Evolutionary conservation across 2,329 filamentous ascomycete genomes (phyloP), one percentile per base, ranked within the genome.

Genomic region (Mycogone perniciosa): DNA sequence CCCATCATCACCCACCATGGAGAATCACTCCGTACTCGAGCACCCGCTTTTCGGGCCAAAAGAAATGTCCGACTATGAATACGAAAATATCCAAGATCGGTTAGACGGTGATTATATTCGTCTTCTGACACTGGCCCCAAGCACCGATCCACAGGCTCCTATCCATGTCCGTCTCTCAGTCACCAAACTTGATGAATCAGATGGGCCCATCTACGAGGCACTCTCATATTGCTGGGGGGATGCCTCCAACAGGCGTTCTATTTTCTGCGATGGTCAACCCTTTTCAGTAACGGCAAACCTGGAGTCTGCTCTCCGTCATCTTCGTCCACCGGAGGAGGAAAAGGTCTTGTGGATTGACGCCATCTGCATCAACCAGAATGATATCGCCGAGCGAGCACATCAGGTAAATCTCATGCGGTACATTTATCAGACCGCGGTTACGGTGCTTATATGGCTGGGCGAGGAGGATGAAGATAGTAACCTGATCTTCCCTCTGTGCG

Each of bases 21-120:
- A 20, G 20, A 20, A 20, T 20, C 3, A 20, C 20, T 20, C 20
- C 20, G 20, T 20, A 20, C 20, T 20, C 20, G 20, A 20, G 20
- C 20, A 20, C 20, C 20, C 2, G 20, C 20, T 20, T 20, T 20
- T 20, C 20, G 20, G 20, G 20, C 20, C 20, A 20, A 20, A 20
- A 20, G 20, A 20, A 50, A 46, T 10, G 7, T 40, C 34, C 27
- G 13, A 48, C 6, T 30, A 44, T 26, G 39, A 38, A 33, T 52
- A 54, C 55, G 2, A 34, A 46, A 1, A 53, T 53, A 4, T 66
- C 61, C 48, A 54, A 52, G n/a, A 55, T 44, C 37, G 40, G n/a
- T 31, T 39, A 38, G 50, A 33, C 33, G 44, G 50, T 31, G 39
- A 52, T 11, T 39, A 48, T 10, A 48, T 48, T n/a, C 44, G 50